Evolutionary conservation across 129 eudicot genomes (phyloP), one percentile per base, ranked within the genome.

Genomic region (Flaveria trinervia): DNA sequence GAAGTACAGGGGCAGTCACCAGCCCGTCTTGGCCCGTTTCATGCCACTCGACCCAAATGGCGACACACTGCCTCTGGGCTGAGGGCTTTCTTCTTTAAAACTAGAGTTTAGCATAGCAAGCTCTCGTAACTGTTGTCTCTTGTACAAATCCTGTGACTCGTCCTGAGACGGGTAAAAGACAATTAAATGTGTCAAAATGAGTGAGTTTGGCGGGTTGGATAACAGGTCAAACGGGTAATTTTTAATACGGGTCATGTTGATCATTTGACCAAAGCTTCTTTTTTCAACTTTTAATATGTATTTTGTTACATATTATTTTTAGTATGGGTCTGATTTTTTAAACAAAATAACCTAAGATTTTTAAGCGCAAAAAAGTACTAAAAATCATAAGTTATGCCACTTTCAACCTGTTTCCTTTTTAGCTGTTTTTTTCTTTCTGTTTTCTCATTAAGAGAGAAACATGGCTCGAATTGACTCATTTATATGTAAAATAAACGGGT

Each of bases 11-110:
- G 62, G 30, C 57, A 22, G 78, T 77, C 76, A 88, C 93, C 88
- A 85, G 70, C 82, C 89, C 15, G 93, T 90, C 84, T 88, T 91
- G 33, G 97, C 92, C 16, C 94, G 90, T 74, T 91, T 91, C 87
- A 91, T 83, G 28, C 90, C 84, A 74, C 92, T 86, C 0, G 96
- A 84, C 65, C 81, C 76, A 20, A 92, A 92, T 44, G 97, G 97
- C 64, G 97, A 92, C 39, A 89, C 84, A 8, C 97, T 92, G 33
- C 93, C 93, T 70, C 96, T 84, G 9, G 96, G 93, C 49, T 85
- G 91, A 5, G 97, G 97, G 68, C 97, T 89, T 26, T 88, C 93
- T 84, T 92, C 97, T 81, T 87, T 81, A 39, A 89, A 81, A 74
- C 76, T 90, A 45, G 88, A 81, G 72, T 92, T 92, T 66, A 92